phyloP scores from a whole-genome alignment of 371 early-diverging fungal species.

The Nematocida sp. region DNA sequence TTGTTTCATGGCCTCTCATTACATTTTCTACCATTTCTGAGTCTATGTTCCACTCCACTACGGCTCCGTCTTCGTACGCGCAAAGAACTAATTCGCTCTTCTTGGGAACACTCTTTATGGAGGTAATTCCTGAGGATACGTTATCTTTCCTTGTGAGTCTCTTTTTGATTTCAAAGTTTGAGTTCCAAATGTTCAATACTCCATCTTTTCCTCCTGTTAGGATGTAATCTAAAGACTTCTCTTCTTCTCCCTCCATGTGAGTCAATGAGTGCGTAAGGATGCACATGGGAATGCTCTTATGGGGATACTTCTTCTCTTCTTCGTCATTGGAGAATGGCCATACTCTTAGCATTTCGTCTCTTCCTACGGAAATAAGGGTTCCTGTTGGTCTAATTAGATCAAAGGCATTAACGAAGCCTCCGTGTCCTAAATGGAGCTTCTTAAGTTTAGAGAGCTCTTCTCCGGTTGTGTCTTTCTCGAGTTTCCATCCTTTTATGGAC shows the following conservation, averaged over 20 bases:
- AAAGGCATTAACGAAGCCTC: constrained; percentile 52
- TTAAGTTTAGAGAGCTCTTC: constrained; percentile 34
- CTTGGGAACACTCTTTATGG: constrained; percentile 58
- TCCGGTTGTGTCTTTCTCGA: constrained; percentile 44
- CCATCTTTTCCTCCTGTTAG: constrained; percentile 60
- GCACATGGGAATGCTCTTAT: constrained; percentile 38
- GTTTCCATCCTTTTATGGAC: constrained; percentile 51
- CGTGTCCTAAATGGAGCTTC: constrained; percentile 56
- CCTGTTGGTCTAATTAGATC: constrained; percentile 31
- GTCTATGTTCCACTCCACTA: constrained; percentile 96
- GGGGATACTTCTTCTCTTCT: not conserved
- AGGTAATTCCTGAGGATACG: constrained; percentile 54
- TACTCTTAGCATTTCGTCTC: constrained; percentile 55
- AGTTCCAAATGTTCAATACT: constrained; percentile 64
- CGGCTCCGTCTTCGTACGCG: constrained; percentile 75
- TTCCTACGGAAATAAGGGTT: constrained; percentile 59
- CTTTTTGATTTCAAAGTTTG: constrained; percentile 52
- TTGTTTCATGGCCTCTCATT: constrained; percentile 92
- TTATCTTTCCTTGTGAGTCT: constrained; percentile 53
- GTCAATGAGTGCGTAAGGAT: constrained; percentile 53
- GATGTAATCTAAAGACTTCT: constrained; percentile 42
- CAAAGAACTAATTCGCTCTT: constrained; percentile 53
- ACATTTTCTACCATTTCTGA: constrained; percentile 92
- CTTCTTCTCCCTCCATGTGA: constrained; percentile 45
- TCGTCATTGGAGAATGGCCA: constrained; percentile 48